Evolutionary conservation across 225 moss, liverwort and hornwort species (phyloP), one percentile per base, ranked within the genome.

Genomic region (Rhytidiadelphus loreus): DNA sequence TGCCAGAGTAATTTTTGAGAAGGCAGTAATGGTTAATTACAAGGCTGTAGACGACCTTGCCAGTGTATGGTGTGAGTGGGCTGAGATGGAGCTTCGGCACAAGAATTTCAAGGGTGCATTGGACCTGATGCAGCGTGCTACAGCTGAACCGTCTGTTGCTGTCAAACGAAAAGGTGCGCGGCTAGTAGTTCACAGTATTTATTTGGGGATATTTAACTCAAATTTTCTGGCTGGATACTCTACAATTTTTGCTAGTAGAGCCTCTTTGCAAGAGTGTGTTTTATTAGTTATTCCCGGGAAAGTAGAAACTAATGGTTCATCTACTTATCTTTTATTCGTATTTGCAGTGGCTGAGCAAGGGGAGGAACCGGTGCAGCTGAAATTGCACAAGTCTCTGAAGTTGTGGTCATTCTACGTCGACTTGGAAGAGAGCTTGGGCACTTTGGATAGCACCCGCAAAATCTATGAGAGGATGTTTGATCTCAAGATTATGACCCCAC

Each of bases 21-120:
- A 97, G 91, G 96, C 97, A 80, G 97, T 99, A 50, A 96, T 96
- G 95, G 97, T 96, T 30, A 92, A 95, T 23, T 99, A 95, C 86
- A 99, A 97, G 92, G 93, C 94, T 78, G 97, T 99, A 50, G 98
- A 99, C 88, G 97, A 99, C 92, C 94, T 99, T 71, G 98, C 98
- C 37, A 99, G 90, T 82, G 93, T 99, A n/a, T 99, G 98, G 97
- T 99, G 97, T 89, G 96, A 97, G 85, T 99, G 98, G 98, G 97
- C 96, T 43, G 98, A 99, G 91, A 97, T 97, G 96, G 96, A 97
- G 87, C 96, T 99, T 83, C 92, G 96, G 83, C 96, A 96, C 78
- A 95, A 94, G 86, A 95, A 97, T 50, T 96, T 96, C 76, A 96
- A 96, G 86, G 97, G 93, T 91, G 97, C 97, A 26, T 89, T 95